Evolutionary conservation across 805 yeast genomes (phyloP), one percentile per base, ranked within the genome.

Genomic region (Clavispora carvajalis): DNA sequence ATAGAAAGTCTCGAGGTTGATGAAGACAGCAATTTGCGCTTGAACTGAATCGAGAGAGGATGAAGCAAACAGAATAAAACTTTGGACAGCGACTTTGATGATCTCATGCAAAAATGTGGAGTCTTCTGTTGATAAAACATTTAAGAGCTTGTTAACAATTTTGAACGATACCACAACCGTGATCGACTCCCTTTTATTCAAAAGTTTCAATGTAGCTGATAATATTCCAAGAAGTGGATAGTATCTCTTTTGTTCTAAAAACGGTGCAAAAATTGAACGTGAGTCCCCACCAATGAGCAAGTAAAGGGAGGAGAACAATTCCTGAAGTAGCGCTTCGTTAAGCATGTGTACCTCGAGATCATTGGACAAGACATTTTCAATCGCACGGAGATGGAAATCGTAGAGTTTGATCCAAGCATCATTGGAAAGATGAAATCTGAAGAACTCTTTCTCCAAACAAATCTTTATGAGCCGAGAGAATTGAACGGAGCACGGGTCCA

Each of bases 81-180:
- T 55, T 10, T 48, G 54, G 21, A 73, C 44, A 0, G 79, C 77
- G 1, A 71, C 31, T 29, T 56, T 57, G 11, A 69, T 63, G 3
- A 79, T 46, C 15, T 52, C 48, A 44, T 70, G 49, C 3, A 74
- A 65, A 16, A 64, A 52, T 4, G 53, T 40, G 6, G 72, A 52
- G 48, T 76, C 65, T 4, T 63, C 54, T 0, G 74, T 67, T 3
- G 76, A 63, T 4, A 71, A 53, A n/a, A 63, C 57, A 0, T 73
- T 46, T 6, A 80, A 48, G 3, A 71, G 48, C 25, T 64, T 67
- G 52, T 80, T 80, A 13, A 74, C 55, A 12, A 80, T 55, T 38
- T 65, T 64, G 33, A 80, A 52, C 2, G 58, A 39, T 6, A 46
- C 37, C 2, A 60, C 47, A 18, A 57, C 43, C 17, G 59, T 37